Percentiles rank a stretch among this genome's conserved stretches.
Conservation (phyloP, 2,329 filamentous ascomycete genomes). For the Colletotrichum liaoningense region DNA sequence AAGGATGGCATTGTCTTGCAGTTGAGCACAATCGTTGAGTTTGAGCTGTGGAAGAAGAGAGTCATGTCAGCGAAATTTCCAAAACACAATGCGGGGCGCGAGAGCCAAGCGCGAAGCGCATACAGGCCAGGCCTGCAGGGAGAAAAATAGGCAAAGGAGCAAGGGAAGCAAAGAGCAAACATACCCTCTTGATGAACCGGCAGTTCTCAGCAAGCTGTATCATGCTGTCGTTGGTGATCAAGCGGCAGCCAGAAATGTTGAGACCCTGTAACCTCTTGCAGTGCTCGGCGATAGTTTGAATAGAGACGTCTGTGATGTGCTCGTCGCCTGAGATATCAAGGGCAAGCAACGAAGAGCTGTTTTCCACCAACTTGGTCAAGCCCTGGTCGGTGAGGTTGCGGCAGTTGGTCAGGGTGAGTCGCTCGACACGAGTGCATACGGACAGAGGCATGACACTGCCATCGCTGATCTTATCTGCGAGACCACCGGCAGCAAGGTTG, state of each 20-base stretch:
- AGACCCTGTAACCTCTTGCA: slow-evolving; percentile 90
- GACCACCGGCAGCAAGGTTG: slow-evolving; percentile 77
- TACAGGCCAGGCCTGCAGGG: neutral
- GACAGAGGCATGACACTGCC: slow-evolving; percentile 86
- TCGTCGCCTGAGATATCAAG: slow-evolving; percentile 88
- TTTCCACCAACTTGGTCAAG: slow-evolving; percentile 80
- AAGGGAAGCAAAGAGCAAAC: slow-evolving; percentile 43
- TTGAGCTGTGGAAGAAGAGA: slow-evolving; percentile 72
- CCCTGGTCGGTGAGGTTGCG: slow-evolving; percentile 85
- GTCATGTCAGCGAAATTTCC: slow-evolving; percentile 43
- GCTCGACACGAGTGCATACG: slow-evolving; percentile 90
- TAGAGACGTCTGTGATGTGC: slow-evolving; percentile 86
- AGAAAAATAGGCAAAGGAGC: slow-evolving; percentile 5
- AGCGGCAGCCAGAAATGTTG: slow-evolving; percentile 89
- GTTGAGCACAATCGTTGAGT: slow-evolving; percentile 89
- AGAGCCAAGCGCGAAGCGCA: neutral
- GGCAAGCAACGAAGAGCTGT: slow-evolving; percentile 85
- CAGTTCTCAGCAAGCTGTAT: slow-evolving; percentile 84
- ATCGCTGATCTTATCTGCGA: slow-evolving; percentile 83
- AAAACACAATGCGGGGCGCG: neutral
- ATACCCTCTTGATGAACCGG: slow-evolving; percentile 85
- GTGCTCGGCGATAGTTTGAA: slow-evolving; percentile 81
- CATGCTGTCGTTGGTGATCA: slow-evolving; percentile 88
- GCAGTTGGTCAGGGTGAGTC: slow-evolving; percentile 93
- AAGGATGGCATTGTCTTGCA: slow-evolving; percentile 84